A percentile compares a stretch with the other conserved stretches of the same genome.
These are phyloP conservation scores for Pelargonium nanum DNA, from an alignment of 345 rosid species.

Conservation along the genomic window DNA sequence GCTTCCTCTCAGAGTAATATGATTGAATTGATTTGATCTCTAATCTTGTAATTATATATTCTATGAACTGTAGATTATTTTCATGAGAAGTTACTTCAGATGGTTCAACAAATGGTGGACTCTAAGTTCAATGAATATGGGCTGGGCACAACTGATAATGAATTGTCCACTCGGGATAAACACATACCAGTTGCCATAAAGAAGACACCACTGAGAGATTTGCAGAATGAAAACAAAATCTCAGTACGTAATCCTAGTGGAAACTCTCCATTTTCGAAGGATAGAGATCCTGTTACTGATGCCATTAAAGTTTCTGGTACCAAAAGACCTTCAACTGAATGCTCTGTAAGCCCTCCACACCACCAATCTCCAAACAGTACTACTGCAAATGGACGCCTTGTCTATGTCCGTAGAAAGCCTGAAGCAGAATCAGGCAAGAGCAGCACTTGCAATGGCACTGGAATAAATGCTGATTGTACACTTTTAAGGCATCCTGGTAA, in stretches of 20 bases:
- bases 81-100: constrained; percentile 18
- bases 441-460: constrained; percentile 14
- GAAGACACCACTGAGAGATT: constrained; percentile 49
- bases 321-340: constrained; percentile 38
- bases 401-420: constrained; percentile 68
- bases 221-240: constrained; percentile 50
- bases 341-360: constrained; percentile 21
- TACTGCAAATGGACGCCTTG: constrained; percentile 49
- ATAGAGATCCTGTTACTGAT: constrained; percentile 27
- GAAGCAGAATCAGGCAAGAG: constrained; percentile 49
- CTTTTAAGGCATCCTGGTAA: constrained; percentile 13
- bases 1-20: background rate
- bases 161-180: constrained; percentile 28
- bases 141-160: constrained; percentile 26
- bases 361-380: constrained; percentile 33
- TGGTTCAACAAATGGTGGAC: constrained; percentile 42
- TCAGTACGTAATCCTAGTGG: constrained; percentile 22
- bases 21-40: background rate
- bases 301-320: constrained; percentile 39
- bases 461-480: constrained; percentile 13
- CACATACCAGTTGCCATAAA: constrained; percentile 28
- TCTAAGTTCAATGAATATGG: constrained; percentile 31
- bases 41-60: background rate
- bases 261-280: constrained; percentile 30
- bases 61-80: background rate